A percentile compares a stretch with the other conserved stretches of the same genome.
These are phyloP conservation scores for Calonectria pteridis DNA, from an alignment of 2,329 filamentous ascomycete species.

Conservation along the genomic window DNA sequence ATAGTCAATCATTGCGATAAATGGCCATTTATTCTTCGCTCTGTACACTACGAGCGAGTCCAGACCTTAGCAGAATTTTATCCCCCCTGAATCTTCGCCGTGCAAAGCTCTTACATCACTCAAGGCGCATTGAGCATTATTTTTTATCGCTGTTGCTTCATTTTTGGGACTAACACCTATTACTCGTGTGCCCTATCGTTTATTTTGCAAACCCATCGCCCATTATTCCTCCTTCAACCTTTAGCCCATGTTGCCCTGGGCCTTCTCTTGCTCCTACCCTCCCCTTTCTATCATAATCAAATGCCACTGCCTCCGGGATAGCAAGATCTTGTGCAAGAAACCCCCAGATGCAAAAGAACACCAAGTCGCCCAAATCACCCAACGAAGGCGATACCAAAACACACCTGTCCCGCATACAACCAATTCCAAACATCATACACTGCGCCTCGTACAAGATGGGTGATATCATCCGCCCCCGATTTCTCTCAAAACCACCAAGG, in stretches of 20 bases:
- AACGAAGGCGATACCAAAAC: neutral
- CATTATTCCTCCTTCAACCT: neutral
- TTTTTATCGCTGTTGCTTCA: neutral
- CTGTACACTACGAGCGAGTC: no score
- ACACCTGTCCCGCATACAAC: neutral
- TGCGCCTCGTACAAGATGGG: constrained; percentile 11
- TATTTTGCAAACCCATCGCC: neutral
- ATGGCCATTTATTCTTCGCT: neutral
- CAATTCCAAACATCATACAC: neutral
- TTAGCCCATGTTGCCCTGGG: neutral
- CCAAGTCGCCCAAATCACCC: constrained; percentile 9
- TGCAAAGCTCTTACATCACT: neutral
- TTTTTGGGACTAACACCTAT: neutral
- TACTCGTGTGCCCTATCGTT: neutral
- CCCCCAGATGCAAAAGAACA: constrained; percentile 13
- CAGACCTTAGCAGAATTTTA: neutral
- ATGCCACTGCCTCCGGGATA: constrained; percentile 14
- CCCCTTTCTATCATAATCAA: constrained; percentile 9
- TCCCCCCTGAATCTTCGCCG: neutral
- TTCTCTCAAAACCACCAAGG: neutral
- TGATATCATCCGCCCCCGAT: neutral
- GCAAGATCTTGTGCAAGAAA: constrained; percentile 14
- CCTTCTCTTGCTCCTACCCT: neutral
- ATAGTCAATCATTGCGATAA: neutral
- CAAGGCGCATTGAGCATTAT: neutral